Conservation (phyloP, 2,329 filamentous ascomycete species). For the Ophiostoma novo-ulmi region DNA sequence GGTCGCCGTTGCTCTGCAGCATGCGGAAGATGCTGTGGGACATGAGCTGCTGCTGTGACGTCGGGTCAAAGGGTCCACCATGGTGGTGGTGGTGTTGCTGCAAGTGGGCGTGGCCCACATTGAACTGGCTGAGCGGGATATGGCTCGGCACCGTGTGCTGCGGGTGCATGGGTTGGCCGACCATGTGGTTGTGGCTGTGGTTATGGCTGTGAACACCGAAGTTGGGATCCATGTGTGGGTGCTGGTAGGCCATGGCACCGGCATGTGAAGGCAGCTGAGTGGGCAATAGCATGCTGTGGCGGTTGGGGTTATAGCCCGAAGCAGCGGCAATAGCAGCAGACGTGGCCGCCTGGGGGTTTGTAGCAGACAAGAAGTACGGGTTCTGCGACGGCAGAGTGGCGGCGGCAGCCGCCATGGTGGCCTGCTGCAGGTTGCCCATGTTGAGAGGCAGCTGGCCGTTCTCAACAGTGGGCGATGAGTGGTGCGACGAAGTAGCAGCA, state of each 20-base stretch:
- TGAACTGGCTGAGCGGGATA: constrained; percentile 19
- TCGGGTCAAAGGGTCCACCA: constrained; percentile 42
- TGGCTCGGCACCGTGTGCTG: constrained; percentile 24
- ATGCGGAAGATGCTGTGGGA: constrained; percentile 69
- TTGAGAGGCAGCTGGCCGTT: constrained; percentile 48
- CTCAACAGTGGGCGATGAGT: constrained; percentile 47
- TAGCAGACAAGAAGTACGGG: constrained; percentile 42
- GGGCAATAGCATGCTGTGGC: constrained; percentile 57
- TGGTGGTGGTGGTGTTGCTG: constrained; percentile 47
- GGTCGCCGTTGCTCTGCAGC: constrained; percentile 69
- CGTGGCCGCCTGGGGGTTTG: constrained; percentile 47
- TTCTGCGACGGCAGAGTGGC: constrained; percentile 46
- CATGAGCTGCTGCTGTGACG: constrained; percentile 54
- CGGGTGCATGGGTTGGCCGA: constrained; percentile 17
- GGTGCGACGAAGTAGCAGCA: constrained; percentile 36
- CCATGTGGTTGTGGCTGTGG: constrained; percentile 5
- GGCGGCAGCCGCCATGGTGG: constrained; percentile 44
- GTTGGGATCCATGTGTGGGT: constrained; percentile 21
- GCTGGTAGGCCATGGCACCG: constrained; percentile 26
- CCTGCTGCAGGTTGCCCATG: constrained; percentile 52
- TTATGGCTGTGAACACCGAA: constrained; percentile 20
- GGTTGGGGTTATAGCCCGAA: constrained; percentile 40
- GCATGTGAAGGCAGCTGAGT: constrained; percentile 49
- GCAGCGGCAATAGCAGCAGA: constrained; percentile 9
- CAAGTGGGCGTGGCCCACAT: constrained; percentile 31